phyloP scores from a whole-genome alignment of 2,329 filamentous ascomycete genomes.

The Sclerotinia minor region DNA sequence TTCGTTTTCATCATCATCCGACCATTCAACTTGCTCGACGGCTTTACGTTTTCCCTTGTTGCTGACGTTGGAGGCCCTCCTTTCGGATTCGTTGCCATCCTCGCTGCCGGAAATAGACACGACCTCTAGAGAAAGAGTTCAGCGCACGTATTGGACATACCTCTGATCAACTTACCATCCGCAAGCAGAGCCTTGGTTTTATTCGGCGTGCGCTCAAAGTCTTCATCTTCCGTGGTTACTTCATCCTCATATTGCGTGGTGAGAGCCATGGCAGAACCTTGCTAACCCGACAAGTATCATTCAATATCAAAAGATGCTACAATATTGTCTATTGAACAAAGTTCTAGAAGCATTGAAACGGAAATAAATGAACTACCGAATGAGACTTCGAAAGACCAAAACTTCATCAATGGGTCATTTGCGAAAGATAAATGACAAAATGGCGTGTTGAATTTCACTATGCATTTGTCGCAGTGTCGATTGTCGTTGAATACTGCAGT shows the following conservation, averaged over 20 bases:
- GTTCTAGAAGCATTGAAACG: accelerated
- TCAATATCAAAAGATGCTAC: neutral
- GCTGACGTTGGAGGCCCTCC: slow-evolving; percentile 28
- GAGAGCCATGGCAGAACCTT: neutral
- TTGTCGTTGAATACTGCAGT: neutral
- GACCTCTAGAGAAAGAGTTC: slow-evolving; percentile 31
- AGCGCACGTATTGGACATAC: slow-evolving; percentile 7
- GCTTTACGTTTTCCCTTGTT: slow-evolving; percentile 36
- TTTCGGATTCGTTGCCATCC: slow-evolving; percentile 29
- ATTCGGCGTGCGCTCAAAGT: slow-evolving; percentile 8
- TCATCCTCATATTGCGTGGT: neutral
- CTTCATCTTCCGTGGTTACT: slow-evolving; percentile 5
- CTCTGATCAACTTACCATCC: neutral
- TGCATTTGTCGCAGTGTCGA: neutral
- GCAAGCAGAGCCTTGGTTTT: slow-evolving; percentile 7
- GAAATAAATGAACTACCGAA: neutral
- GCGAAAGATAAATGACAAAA: neutral
- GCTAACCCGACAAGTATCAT: neutral
- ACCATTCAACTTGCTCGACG: slow-evolving; percentile 50
- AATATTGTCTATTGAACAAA: neutral
- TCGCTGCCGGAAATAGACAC: slow-evolving; percentile 28
- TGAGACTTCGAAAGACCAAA: neutral
- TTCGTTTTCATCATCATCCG: slow-evolving; percentile 53
- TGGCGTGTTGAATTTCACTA: neutral
- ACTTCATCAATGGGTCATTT: neutral